These are phyloP conservation scores for Candida glaebosa DNA, from an alignment of 805 yeast genomes.

Conservation along the genomic window DNA sequence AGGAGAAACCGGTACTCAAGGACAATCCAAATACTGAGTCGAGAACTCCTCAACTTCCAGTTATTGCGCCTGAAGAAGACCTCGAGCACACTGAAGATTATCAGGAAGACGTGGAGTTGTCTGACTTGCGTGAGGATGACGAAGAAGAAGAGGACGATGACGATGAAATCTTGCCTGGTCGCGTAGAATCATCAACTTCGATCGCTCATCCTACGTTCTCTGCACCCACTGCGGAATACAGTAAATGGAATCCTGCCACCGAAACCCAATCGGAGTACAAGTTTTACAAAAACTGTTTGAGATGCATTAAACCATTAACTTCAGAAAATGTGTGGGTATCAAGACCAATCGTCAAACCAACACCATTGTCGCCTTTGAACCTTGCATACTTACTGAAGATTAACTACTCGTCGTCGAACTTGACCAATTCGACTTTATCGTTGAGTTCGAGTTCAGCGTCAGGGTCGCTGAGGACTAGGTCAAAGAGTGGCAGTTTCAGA, in stretches of 20 bases:
- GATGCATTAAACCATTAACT: conserved; percentile 54
- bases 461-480: conserved; percentile 5
- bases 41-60: conserved; percentile 2
- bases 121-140: conserved; percentile 22
- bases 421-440: neutral
- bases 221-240: conserved; percentile 3
- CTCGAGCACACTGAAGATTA: conserved; percentile 18
- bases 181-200: conserved; percentile 3
- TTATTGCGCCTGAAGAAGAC: conserved; percentile 11
- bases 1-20: conserved; percentile 3
- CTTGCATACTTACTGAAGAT: conserved; percentile 18
- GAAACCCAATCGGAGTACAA: conserved; percentile 21
- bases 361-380: conserved; percentile 27
- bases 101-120: conserved; percentile 26
- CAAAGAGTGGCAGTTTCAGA: conserved; percentile 14
- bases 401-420: conserved; percentile 11
- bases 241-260: conserved; percentile 48
- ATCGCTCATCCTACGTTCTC: conserved; percentile 6
- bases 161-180: conserved; percentile 7
- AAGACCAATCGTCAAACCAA: conserved; percentile 39
- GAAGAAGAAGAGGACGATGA: conserved; percentile 12
- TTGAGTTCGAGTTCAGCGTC: neutral
- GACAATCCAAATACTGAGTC: conserved; percentile 2
- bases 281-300: conserved; percentile 47
- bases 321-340: conserved; percentile 55